Evolutionary conservation across 1,139 yeast species (phyloP).

Genomic region (Trichomonascaceae sp.): DNA sequence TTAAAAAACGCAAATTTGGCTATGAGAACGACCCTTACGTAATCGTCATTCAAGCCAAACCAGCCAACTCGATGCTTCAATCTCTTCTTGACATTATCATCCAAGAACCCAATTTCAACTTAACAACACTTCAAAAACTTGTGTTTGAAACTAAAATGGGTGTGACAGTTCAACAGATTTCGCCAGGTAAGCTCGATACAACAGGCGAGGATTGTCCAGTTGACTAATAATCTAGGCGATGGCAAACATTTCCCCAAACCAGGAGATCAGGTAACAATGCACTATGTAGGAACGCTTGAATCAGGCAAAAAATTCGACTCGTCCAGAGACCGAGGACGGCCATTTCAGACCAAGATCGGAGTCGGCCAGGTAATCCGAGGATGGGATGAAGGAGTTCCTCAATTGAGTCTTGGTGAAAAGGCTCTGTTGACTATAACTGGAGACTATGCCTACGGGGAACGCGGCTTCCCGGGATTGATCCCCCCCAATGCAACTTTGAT

Average conservation of each 20-base stretch:
- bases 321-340: slow-evolving; percentile 87
- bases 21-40: neutral
- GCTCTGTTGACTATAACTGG: slow-evolving; percentile 91
- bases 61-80: neutral
- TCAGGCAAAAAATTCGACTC: slow-evolving; percentile 95
- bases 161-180: slow-evolving; percentile 32
- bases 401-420: slow-evolving; percentile 86
- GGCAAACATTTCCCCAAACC: slow-evolving; percentile 77
- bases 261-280: slow-evolving; percentile 80
- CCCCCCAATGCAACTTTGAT: slow-evolving; percentile 94
- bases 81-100: neutral
- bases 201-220: neutral
- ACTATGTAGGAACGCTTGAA: slow-evolving; percentile 91
- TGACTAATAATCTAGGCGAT: slow-evolving; percentile 47
- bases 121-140: neutral
- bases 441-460: slow-evolving; percentile 84
- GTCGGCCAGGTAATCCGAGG: slow-evolving; percentile 95
- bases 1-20: neutral
- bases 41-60: neutral
- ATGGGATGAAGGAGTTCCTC: slow-evolving; percentile 92
- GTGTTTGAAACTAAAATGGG: slow-evolving; percentile 29
- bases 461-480: slow-evolving; percentile 93
- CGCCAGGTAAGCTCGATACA: slow-evolving; percentile 29
- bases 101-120: neutral
- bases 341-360: slow-evolving; percentile 89